Base-by-base conservation (phyloP, 2,329 filamentous ascomycete genomes). In the Amphichorda felina region DNA sequence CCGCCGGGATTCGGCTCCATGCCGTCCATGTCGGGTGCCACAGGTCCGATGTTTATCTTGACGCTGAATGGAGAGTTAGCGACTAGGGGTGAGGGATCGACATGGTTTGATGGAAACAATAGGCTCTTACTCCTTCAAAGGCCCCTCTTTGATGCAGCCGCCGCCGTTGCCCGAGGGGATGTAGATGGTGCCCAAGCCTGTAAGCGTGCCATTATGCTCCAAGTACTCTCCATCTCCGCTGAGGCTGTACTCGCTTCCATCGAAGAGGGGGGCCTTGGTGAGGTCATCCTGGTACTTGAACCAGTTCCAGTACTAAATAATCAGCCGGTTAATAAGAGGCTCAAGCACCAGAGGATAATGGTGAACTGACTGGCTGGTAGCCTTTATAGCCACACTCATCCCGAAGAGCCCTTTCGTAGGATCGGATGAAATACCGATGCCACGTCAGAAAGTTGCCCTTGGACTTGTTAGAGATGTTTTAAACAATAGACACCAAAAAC, bases 251-350 rank as follows among this genome's bases (percentile, higher is more conserved):
- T 59, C 61, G 41, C 63, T 66, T 33, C 72, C 72, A 42, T 72
- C 68, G 40, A 77, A 74, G 33, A 74, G 48, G 11, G 69, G 65
- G 0, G 68, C 71, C 37, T 61, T 58, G 40, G 51, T 44, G 1
- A 61, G 57, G 41, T 73, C 61, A 3, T 54, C 41, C 3, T 62
- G 55, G 51, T 62, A 64, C 35, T 59, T 57, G 3, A 60, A 60
- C 65, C 68, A 74, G 48, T 72, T 66, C 54, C 63, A 64, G 53
- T 70, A 72, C n/a, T n/a, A n/a, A n/a, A n/a, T n/a, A n/a, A n/a
- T n/a, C n/a, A n/a, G n/a, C n/a, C n/a, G n/a, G n/a, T n/a, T n/a
- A n/a, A n/a, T n/a, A n/a, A n/a, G n/a, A n/a, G n/a, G n/a, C n/a
- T n/a, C n/a, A n/a, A n/a, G n/a, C n/a, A n/a, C n/a, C n/a, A n/a